These are phyloP conservation scores for Microcos paniculata DNA, from an alignment of 345 rosid species.

Conservation along the genomic window DNA sequence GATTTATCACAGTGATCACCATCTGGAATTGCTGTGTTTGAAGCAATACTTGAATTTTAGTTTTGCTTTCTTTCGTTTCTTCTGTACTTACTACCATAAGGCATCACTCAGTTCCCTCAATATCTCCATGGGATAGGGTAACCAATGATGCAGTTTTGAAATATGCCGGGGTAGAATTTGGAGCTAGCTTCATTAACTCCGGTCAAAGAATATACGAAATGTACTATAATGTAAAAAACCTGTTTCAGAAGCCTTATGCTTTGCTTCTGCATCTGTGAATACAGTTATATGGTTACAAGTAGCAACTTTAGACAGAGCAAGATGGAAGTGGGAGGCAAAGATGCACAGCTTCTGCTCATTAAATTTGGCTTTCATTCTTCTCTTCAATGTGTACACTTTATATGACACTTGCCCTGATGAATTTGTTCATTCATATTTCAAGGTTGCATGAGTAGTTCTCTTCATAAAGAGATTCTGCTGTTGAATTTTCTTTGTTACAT, in stretches of 20 bases:
- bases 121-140: not conserved
- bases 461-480: not conserved
- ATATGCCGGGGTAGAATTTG: constrained; percentile 12
- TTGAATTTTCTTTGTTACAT: not conserved
- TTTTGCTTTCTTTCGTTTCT: not conserved
- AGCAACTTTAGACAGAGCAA: not conserved
- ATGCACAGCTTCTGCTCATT: not conserved
- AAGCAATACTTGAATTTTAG: not conserved
- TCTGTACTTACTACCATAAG: not conserved
- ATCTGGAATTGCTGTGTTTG: not conserved
- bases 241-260: not conserved
- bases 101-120: not conserved
- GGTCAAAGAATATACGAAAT: not conserved
- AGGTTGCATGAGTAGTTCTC: not conserved
- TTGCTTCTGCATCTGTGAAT: not conserved
- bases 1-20: not conserved
- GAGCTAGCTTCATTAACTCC: not conserved
- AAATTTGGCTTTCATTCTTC: not conserved
- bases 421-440: not conserved
- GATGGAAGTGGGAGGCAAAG: not conserved
- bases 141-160: constrained; percentile 21
- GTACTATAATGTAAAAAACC: not conserved
- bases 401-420: not conserved
- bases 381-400: not conserved
- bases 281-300: not conserved